Evolutionary conservation across 2,329 filamentous ascomycete genomes (phyloP).

Genomic region (Pestalotiopsis sp.): DNA sequence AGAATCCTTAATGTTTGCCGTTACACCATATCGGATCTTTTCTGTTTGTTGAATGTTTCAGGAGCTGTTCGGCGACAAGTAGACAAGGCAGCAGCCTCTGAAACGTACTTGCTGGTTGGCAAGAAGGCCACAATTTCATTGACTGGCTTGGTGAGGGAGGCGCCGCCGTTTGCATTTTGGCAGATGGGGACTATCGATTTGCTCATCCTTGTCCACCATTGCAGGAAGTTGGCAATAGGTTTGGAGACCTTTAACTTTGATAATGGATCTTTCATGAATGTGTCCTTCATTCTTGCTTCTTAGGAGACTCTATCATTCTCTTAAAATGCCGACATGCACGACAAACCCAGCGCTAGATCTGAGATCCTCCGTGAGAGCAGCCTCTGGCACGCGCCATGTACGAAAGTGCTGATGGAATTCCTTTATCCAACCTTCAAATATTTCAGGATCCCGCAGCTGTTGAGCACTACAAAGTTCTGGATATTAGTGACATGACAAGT

Average conservation of each 20-base stretch:
- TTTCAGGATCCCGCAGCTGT: conserved; percentile 80
- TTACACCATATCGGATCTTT: conserved; percentile 17
- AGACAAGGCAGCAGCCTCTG: not conserved
- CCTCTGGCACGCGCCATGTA: conserved; percentile 75
- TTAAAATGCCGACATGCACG: conserved; percentile 74
- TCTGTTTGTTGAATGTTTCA: not conserved
- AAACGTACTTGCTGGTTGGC: not conserved
- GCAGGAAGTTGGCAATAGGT: too few relatives aligned
- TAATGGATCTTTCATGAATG: not conserved
- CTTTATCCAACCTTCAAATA: conserved; percentile 80
- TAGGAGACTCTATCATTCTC: conserved; percentile 16
- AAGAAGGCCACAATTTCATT: not conserved
- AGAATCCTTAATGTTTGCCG: conserved; percentile 18
- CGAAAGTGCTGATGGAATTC: conserved; percentile 67
- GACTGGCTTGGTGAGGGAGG: not conserved
- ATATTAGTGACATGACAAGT: not conserved
- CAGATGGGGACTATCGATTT: too few relatives aligned
- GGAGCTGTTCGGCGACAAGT: not conserved
- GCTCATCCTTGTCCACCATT: too few relatives aligned
- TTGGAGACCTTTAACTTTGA: not conserved
- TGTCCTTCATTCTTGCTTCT: not conserved
- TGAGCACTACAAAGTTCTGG: conserved; percentile 58
- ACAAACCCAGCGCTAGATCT: conserved; percentile 72
- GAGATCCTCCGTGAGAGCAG: conserved; percentile 58
- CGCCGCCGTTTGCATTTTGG: not conserved